Evolutionary conservation across 1,139 yeast species (phyloP).

Genomic region (Saccharomyces hybrid): DNA sequence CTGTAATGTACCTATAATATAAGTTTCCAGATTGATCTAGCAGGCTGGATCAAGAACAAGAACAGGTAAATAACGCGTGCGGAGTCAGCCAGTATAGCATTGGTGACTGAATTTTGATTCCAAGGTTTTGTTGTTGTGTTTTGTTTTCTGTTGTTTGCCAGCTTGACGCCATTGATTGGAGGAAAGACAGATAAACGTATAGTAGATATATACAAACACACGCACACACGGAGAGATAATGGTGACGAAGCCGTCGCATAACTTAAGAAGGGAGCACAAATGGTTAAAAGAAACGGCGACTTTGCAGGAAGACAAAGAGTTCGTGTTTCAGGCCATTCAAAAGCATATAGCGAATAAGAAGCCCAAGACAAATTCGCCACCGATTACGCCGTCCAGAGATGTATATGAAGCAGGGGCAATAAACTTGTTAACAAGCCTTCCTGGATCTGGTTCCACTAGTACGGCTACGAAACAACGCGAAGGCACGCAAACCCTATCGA

Average conservation of each 20-base stretch:
- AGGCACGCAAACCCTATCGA: background rate
- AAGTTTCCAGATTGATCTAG: background rate
- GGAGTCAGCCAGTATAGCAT: background rate
- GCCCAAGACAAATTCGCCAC: background rate
- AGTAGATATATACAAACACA: background rate
- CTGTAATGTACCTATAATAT: background rate
- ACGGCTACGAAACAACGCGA: background rate
- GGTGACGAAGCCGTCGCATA: conserved; percentile 26
- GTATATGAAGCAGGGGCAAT: background rate
- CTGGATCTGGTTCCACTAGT: background rate
- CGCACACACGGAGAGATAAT: conserved; percentile 6
- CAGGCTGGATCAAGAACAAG: background rate
- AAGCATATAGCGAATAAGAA: conserved; percentile 12
- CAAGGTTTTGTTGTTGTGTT: background rate
- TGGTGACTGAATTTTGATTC: background rate
- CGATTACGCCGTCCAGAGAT: background rate
- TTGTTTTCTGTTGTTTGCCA: background rate
- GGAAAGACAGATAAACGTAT: background rate
- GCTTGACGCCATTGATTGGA: background rate
- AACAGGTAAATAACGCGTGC: background rate
- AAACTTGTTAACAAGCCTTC: background rate
- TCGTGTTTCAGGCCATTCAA: conserved; percentile 15
- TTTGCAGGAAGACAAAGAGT: background rate
- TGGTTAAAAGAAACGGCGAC: conserved; percentile 24
- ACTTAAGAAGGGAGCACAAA: conserved; percentile 28